These are phyloP conservation scores for Vaccinium darrowii DNA, from an alignment of 148 eudicot genomes.

Conservation along the genomic window DNA sequence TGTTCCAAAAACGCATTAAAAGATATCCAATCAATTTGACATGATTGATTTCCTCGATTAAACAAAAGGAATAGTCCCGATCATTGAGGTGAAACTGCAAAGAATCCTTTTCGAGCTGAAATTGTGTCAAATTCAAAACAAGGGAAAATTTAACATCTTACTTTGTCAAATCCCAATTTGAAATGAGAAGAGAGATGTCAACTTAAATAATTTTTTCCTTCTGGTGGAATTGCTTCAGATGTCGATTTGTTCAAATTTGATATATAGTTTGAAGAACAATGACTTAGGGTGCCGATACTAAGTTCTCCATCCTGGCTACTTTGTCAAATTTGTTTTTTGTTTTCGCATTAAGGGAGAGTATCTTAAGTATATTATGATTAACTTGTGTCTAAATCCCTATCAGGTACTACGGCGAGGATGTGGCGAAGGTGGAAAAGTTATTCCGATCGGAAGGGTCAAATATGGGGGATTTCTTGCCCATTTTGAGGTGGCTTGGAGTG, in stretches of 20 bases:
- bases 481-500: constrained; percentile 25
- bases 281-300: neutral
- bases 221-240: neutral
- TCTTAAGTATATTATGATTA: neutral
- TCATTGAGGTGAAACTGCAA: too few species aligned
- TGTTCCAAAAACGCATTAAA: too few species aligned
- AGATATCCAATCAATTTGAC: too few species aligned
- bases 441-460: constrained; percentile 13
- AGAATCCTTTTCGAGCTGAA: too few species aligned
- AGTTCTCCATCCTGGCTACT: neutral
- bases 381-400: neutral
- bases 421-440: constrained; percentile 22
- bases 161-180: neutral
- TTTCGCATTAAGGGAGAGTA: neutral
- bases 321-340: neutral
- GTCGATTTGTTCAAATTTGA: neutral
- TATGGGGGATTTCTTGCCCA: constrained; percentile 34
- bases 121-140: neutral
- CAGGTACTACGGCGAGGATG: constrained; percentile 15
- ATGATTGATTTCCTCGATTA: too few species aligned
- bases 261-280: neutral
- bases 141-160: neutral
- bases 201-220: neutral
- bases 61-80: too few species aligned
- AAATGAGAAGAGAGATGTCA: neutral